Percentiles rank a stretch among this genome's conserved stretches.
Conservation (phyloP, 768 basidiomycete genomes). For the Galerina marginata region DNA sequence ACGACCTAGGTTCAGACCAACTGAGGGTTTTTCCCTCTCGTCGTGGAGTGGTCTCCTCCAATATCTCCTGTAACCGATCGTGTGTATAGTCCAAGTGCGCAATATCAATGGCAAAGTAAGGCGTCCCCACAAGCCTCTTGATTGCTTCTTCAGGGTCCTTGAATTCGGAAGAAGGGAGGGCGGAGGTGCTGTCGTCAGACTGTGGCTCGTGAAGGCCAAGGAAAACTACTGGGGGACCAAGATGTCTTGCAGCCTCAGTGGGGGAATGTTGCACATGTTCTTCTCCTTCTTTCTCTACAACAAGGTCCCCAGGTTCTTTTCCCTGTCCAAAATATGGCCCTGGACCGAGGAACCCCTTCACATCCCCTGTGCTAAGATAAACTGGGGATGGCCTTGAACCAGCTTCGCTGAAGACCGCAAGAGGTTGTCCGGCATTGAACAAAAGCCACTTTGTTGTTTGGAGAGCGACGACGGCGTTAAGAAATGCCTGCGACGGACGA, state of each 20-base stretch:
- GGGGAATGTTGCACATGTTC: slow-evolving; percentile 32
- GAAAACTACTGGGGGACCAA: slow-evolving; percentile 70
- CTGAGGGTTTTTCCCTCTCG: slow-evolving; percentile 45
- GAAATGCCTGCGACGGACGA: slow-evolving; percentile 71
- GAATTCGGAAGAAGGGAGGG: slow-evolving; percentile 72
- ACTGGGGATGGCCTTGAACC: slow-evolving; percentile 46
- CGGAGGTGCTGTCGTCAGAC: slow-evolving; percentile 41
- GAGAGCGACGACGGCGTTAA: slow-evolving; percentile 69
- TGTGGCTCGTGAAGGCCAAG: slow-evolving; percentile 73
- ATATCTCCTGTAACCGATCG: slow-evolving; percentile 38
- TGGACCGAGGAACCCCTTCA: slow-evolving; percentile 68
- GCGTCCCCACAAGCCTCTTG: slow-evolving; percentile 73
- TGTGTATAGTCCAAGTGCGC: slow-evolving; percentile 47
- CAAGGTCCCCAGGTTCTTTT: slow-evolving; percentile 45
- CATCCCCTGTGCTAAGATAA: slow-evolving; percentile 61
- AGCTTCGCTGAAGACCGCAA: slow-evolving; percentile 49
- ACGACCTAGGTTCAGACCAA: slow-evolving; percentile 72
- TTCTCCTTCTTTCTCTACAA: slow-evolving; percentile 36
- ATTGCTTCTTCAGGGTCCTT: slow-evolving; percentile 57
- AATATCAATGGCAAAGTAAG: slow-evolving; percentile 86
- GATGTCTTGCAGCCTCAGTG: slow-evolving; percentile 64
- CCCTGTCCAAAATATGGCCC: slow-evolving; percentile 78
- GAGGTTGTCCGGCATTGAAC: slow-evolving; percentile 75
- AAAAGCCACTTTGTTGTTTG: slow-evolving; percentile 77
- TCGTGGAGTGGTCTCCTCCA: slow-evolving; percentile 45